Evolutionary conservation across 2,329 filamentous ascomycete species (phyloP), one percentile per base, ranked within the genome.

Genomic region (Arthrobotrys musiformis): DNA sequence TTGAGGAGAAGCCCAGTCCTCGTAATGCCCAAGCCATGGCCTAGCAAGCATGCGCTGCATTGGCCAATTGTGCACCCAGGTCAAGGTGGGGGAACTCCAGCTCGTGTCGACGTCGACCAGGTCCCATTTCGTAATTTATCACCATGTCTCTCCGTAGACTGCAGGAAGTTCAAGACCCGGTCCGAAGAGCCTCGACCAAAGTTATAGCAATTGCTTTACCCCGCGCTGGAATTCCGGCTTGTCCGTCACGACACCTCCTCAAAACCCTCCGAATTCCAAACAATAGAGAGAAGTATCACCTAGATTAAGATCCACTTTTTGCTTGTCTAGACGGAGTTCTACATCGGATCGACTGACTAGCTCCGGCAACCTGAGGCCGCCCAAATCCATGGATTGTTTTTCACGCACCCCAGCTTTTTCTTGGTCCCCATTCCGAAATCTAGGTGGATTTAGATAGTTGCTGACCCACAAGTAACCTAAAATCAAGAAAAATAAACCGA

Each of bases 331-430:
- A 19, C 13, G 26, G 11, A 62, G 35, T 58, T 46, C 50, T 72
- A 63, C 58, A 64, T 72, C 68, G 68, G 68, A 72, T 72, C 68
- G 46, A 73, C 42, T 67, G 64, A 54, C 61, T 73, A 66, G 61
- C 61, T 73, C 61, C 61, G 69, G 61, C 52, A 61, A 48, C 68
- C 40, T 58, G 64, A 67, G 44, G 61, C 56, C 61, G 68, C 61
- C 69, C 69, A 66, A 73, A 73, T 42, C 69, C 69, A 73, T 73
- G 69, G 69, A 67, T 66, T 15, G 64, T 73, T 72, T 64, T 60
- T 67, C 69, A 73, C 69, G 69, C 69, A 73, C 69, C 69, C 69
- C 69, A 73, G 69, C 69, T 67, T 73, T 64, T 61, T n/a, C n/a
- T n/a, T n/a, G n/a, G n/a, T 70, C 5, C 28, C 24, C 37, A 40